Evolutionary conservation across 352 stramenopile species (phyloP), one percentile per base, ranked within the genome.

Genomic region (Plasmopara halstedii): DNA sequence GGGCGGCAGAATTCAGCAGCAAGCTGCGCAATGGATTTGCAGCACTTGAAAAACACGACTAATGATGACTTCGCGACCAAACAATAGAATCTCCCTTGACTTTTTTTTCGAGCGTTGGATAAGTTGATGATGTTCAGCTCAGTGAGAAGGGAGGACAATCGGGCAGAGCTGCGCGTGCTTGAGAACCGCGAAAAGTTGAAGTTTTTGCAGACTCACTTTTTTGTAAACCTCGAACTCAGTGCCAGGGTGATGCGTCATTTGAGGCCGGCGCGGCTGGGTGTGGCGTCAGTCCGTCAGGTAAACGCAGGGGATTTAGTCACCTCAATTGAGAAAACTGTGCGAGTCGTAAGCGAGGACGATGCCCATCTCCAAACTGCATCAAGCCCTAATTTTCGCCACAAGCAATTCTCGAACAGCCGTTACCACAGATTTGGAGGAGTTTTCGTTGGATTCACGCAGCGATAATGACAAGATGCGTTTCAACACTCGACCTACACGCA

Each of bases 271-370:
- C 31, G 8, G 17, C 21, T 90, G 17, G 76, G 74, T n/a, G 67
- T 86, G 14, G 43, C 53, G 2, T 50, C 48, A 18, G 35, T 58
- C 3, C 51, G 62, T n/a, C 62, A 73, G 23, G 65, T 83, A 42
- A 75, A 78, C 26, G 67, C 77, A n/a, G 53, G 78, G 15, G 72
- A 81, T 42, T 56, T 92, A 1, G 68, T 70, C 2, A 76, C 90
- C 35, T 56, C 76, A 6, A 76, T 88, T 19, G 81, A 92, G 49
- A 81, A 88, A 47, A 74, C 76, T 27, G 81, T 92, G 46, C 78
- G 81, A 6, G 51, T 84, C 26, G 68, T 82, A 13, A 47, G 88
- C 20, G 81, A 76, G n/a, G 81, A 90, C 27, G 81, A 90, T 59
- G 70, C 65, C 20, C 74, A 83, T 20, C 18, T 85, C 34, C 73